Percentiles rank a stretch among this genome's conserved stretches.
These are phyloP conservation scores for Persicaria maculosa DNA, from an alignment of 148 eudicot genomes.

Conservation along the genomic window DNA sequence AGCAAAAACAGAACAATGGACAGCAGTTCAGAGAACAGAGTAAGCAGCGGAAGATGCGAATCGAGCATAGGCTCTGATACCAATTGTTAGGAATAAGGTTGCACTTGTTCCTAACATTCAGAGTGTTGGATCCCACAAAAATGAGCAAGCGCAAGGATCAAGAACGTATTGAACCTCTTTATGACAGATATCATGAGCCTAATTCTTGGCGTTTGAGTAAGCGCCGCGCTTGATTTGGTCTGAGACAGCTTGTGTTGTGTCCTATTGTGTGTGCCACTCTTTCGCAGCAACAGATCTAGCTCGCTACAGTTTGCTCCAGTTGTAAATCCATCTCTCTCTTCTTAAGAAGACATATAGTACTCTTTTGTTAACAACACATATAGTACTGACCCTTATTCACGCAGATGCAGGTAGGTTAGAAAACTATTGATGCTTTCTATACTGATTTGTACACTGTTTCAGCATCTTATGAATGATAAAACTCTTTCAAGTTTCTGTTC, in stretches of 20 bases:
- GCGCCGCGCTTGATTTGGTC: conserved; percentile 45
- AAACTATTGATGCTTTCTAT: background rate
- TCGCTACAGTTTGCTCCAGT: background rate
- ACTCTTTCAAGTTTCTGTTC: background rate
- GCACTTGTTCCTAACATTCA: too few species aligned
- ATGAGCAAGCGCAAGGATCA: conserved; percentile 94
- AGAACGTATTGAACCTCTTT: conserved; percentile 90
- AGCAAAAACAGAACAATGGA: too few species aligned
- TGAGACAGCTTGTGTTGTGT: background rate
- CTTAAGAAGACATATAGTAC: background rate
- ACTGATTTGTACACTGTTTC: background rate
- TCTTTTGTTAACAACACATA: background rate
- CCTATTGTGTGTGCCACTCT: background rate
- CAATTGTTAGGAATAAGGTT: too few species aligned
- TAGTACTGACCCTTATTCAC: background rate
- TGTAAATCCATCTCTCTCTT: background rate
- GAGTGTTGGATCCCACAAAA: conserved; percentile 78
- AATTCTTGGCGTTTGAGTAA: conserved; percentile 96
- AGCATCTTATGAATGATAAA: too few species aligned
- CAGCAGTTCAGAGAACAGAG: too few species aligned
- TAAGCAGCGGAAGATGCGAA: too few species aligned
- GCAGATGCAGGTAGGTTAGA: background rate
- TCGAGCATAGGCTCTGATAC: too few species aligned
- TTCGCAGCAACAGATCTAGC: background rate
- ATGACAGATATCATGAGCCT: conserved; percentile 92